These are phyloP conservation scores for Didymella glomerata DNA, from an alignment of 2,329 filamentous ascomycete genomes.

Conservation along the genomic window DNA sequence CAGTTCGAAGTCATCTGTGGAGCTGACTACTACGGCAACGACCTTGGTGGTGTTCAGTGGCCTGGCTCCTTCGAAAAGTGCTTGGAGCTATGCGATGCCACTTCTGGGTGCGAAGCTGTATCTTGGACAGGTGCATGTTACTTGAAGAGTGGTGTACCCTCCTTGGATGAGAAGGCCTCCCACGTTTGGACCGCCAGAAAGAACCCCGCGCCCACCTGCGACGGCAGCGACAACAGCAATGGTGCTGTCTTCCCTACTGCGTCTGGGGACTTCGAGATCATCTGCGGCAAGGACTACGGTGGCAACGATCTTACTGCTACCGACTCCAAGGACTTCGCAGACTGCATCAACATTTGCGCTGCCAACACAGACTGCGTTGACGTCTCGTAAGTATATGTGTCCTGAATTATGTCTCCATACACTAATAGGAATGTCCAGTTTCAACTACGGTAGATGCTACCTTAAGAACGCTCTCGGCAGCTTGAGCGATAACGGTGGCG, in stretches of 20 bases:
- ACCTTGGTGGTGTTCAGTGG: neutral
- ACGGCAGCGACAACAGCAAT: neutral
- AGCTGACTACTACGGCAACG: neutral
- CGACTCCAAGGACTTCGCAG: neutral
- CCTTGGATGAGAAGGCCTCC: neutral
- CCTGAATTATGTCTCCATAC: neutral
- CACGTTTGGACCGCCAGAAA: neutral
- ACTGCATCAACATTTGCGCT: neutral
- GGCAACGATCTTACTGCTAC: neutral
- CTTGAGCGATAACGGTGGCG: neutral
- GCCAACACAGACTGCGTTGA: neutral
- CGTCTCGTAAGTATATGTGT: neutral
- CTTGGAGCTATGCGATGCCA: neutral
- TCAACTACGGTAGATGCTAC: neutral
- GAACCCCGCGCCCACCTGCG: neutral
- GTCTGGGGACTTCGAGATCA: neutral
- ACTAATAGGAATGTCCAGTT: neutral
- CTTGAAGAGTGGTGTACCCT: neutral
- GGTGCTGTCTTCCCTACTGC: neutral
- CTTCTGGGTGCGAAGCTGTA: neutral
- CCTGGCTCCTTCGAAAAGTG: neutral
- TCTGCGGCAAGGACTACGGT: neutral
- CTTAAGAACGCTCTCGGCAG: neutral
- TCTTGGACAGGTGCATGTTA: neutral
- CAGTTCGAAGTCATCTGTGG: neutral